Conservation (phyloP, 768 basidiomycete genomes). For the Leccinum incarnatum region DNA sequence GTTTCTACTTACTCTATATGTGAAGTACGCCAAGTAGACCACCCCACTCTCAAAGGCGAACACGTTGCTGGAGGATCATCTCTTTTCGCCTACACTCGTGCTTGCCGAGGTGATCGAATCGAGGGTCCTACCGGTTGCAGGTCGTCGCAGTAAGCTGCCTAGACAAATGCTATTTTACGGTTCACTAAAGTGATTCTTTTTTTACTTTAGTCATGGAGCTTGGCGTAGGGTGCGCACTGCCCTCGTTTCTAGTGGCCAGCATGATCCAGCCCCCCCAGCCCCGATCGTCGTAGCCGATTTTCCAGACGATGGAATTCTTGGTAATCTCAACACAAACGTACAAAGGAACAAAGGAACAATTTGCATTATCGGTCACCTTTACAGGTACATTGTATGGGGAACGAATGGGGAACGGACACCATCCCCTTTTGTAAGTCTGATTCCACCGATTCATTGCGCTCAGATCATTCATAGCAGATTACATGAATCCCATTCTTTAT, state of each 20-base stretch:
- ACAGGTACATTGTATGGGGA: slow-evolving; percentile 43
- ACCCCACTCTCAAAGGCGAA: slow-evolving; percentile 46
- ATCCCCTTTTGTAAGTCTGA: slow-evolving; percentile 45
- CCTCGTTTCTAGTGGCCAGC: slow-evolving; percentile 58
- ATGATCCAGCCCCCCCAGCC: slow-evolving; percentile 41
- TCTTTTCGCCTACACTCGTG: slow-evolving; percentile 68
- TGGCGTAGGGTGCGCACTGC: slow-evolving; percentile 66
- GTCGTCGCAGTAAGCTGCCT: slow-evolving; percentile 39
- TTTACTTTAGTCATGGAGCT: slow-evolving; percentile 58
- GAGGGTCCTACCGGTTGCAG: slow-evolving; percentile 42
- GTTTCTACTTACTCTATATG: slow-evolving; percentile 18
- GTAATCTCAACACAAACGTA: slow-evolving; percentile 55
- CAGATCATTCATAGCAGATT: neutral
- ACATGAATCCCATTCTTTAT: neutral
- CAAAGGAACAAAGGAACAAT: slow-evolving; percentile 33
- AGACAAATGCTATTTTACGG: neutral
- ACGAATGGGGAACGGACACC: slow-evolving; percentile 64
- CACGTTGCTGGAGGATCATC: slow-evolving; percentile 67
- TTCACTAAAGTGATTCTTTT: neutral
- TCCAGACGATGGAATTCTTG: slow-evolving; percentile 59
- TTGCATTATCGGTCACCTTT: too few relatives aligned
- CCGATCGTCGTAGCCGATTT: slow-evolving; percentile 67
- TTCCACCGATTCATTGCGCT: neutral
- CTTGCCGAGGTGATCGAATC: slow-evolving; percentile 66
- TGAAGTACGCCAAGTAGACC: neutral